phyloP scores from a whole-genome alignment of 179 eudicot species.

The Sideroxylon spinosum region DNA sequence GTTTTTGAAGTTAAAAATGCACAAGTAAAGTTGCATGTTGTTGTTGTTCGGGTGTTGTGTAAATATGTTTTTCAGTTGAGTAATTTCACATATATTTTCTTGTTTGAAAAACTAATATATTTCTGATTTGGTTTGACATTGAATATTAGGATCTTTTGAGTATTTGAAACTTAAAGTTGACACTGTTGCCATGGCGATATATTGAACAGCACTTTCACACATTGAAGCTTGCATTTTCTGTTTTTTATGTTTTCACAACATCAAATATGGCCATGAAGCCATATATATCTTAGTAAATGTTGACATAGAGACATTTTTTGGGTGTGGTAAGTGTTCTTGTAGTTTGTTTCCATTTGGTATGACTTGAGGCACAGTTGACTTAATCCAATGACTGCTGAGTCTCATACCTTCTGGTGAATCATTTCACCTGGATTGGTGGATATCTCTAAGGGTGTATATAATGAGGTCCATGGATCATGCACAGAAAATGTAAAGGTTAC shows the following conservation, averaged over 20 bases:
- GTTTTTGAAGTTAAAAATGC: neutral
- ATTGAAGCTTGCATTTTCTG: no score
- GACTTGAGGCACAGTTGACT: neutral
- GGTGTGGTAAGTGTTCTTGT: neutral
- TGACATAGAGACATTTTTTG: no score
- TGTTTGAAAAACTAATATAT: neutral
- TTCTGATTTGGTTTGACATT: neutral
- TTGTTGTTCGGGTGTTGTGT: neutral
- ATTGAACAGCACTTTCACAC: no score
- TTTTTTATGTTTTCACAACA: no score
- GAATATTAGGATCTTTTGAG: neutral
- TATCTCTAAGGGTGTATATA: neutral
- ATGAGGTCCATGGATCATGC: slow-evolving; percentile 10
- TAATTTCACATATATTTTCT: neutral
- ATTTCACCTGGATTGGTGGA: neutral
- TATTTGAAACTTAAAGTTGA: neutral
- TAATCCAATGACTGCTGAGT: neutral
- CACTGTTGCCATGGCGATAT: neutral
- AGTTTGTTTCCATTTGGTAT: neutral
- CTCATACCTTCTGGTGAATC: slow-evolving; percentile 8
- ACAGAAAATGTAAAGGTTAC: neutral
- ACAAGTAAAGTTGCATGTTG: neutral
- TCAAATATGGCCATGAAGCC: neutral
- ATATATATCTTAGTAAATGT: neutral
- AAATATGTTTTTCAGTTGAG: neutral